Percentiles rank a stretch among this genome's conserved stretches.
These are phyloP conservation scores for Aspergillaceae sp. DNA, from an alignment of 2,329 filamentous ascomycete genomes.

Conservation along the genomic window DNA sequence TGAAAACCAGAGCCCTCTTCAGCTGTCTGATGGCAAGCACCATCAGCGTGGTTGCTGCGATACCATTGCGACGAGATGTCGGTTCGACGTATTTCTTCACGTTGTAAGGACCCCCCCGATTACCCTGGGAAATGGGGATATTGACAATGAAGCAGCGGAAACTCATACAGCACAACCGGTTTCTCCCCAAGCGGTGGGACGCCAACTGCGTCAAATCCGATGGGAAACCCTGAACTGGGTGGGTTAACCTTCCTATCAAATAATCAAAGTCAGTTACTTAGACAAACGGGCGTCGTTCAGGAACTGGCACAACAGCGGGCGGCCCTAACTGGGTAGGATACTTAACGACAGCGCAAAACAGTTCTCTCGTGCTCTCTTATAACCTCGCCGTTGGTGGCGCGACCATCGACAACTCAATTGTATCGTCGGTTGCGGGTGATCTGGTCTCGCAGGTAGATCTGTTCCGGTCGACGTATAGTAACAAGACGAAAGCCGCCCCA, in stretches of 20 bases:
- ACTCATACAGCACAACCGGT: slow-evolving; percentile 53
- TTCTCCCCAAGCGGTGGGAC: slow-evolving; percentile 47
- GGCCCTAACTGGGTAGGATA: slow-evolving; percentile 48
- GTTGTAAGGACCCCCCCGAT: slow-evolving; percentile 22
- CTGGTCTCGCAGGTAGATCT: slow-evolving; percentile 42
- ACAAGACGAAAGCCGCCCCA: slow-evolving; percentile 21
- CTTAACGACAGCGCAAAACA: slow-evolving; percentile 42
- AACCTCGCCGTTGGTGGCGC: slow-evolving; percentile 50
- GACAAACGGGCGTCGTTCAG: slow-evolving; percentile 20
- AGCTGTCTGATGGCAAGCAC: slow-evolving; percentile 6
- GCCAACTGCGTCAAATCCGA: slow-evolving; percentile 46
- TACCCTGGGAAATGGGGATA: neutral
- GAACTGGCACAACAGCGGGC: slow-evolving; percentile 42
- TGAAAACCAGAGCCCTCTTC: slow-evolving; percentile 5
- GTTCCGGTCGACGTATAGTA: slow-evolving; percentile 34
- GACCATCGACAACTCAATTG: slow-evolving; percentile 44
- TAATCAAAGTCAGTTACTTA: neutral
- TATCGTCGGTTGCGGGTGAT: slow-evolving; percentile 44
- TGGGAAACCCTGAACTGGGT: slow-evolving; percentile 50
- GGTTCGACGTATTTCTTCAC: slow-evolving; percentile 32
- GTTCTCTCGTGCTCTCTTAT: slow-evolving; percentile 41
- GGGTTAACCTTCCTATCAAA: neutral
- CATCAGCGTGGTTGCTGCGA: slow-evolving; percentile 10
- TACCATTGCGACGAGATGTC: slow-evolving; percentile 6
- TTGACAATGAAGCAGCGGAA: slow-evolving; percentile 36